Base-by-base conservation (phyloP, 805 yeast species). In the Pichia manshurica region DNA sequence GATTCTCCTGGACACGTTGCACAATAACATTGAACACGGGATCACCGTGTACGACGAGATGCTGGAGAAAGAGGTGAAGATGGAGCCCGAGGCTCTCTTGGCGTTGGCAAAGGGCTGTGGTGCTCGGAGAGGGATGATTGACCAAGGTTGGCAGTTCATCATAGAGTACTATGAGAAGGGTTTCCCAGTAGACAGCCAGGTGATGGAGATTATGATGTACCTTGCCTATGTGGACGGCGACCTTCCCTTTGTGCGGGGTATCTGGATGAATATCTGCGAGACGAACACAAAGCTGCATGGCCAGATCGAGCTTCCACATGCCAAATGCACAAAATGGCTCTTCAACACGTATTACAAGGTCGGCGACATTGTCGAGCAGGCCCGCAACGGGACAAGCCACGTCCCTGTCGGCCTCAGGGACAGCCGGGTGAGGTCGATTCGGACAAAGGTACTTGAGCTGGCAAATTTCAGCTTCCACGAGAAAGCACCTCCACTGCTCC, bases 221-320 rank as follows among this genome's bases (percentile, higher is more conserved):
- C 65, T 91, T 41, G 79, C 93, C n/a, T 83, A 88, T 0, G 72
- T 72, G 49, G 89, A 89, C 57, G 93, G 95, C 0, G 96, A 90
- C 61, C 64, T 85, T 17, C 69, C 79, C 5, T 68, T 87, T 39
- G 72, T 87, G 1, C 72, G 98, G 55, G 87, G 91, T 0, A 61
- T 85, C 32, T 84, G 76, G 63, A 65, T 61, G 33, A 57, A 53
- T 25, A 54, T 61, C 32, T 53, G 56, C 41, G 59, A 60, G 25
- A 55, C 61, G 3, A 53, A 52, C 37, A 57, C 64, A 1, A 56
- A 51, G 39, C 39, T 50, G 3, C 39, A 43, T 2, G 56, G 54
- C 9, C 35, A 40, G 16, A 39, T 57, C 28, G 44, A 49, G 31
- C 52, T 61, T 10, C 59, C 66, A 0, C 52, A 56, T 6, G 44